Conservation (phyloP, 345 rosid genomes). For the Citrus cavaleriei region DNA sequence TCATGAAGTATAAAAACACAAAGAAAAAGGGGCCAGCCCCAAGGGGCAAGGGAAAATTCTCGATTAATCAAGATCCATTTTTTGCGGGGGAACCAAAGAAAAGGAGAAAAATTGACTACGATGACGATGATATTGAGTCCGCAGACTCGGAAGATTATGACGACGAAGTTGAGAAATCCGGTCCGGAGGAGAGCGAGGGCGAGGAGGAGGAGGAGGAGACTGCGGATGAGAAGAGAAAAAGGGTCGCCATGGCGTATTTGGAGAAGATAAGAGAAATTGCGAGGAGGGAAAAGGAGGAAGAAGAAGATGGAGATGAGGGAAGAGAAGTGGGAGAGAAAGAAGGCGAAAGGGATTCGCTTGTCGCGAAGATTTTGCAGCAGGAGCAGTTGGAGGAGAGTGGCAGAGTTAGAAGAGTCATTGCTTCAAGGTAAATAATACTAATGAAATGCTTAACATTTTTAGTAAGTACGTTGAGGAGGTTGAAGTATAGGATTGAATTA, state of each 20-base stretch:
- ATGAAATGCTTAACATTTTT: background rate
- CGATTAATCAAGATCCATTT: conserved; percentile 39
- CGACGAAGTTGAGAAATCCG: conserved; percentile 17
- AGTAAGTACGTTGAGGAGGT: background rate
- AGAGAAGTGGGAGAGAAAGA: conserved; percentile 44
- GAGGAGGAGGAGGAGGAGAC: conserved; percentile 56
- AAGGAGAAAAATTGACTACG: conserved; percentile 38
- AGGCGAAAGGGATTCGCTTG: conserved; percentile 54
- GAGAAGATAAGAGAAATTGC: conserved; percentile 41
- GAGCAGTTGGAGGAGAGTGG: conserved; percentile 93
- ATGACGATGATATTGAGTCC: conserved; percentile 64
- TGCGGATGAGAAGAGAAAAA: conserved; percentile 66
- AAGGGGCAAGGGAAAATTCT: conserved; percentile 25
- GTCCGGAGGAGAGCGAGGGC: conserved; percentile 22
- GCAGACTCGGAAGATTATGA: conserved; percentile 47
- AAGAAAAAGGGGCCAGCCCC: conserved; percentile 31
- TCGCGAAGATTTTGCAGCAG: conserved; percentile 63
- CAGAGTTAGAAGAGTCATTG: conserved; percentile 59
- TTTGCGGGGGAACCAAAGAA: conserved; percentile 45
- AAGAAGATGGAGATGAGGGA: conserved; percentile 32
- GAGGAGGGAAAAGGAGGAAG: conserved; percentile 36
- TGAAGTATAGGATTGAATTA: background rate
- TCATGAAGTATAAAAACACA: conserved; percentile 27
- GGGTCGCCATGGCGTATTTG: conserved; percentile 53
- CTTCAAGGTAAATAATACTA: conserved; percentile 53